phyloP scores from a whole-genome alignment of 345 rosid genomes.

The Salix viminalis region DNA sequence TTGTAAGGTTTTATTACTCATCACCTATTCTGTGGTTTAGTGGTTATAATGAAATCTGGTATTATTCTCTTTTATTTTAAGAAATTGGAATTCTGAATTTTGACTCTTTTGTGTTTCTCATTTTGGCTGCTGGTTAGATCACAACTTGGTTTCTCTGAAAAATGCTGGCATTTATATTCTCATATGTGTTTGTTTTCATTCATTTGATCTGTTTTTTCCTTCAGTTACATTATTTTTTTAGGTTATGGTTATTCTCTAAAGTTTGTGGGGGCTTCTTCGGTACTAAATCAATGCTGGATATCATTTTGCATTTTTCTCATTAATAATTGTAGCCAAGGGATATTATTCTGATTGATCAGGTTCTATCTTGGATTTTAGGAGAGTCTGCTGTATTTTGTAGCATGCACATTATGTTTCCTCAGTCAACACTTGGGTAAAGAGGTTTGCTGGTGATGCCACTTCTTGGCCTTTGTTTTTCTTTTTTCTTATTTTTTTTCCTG shows the following conservation, averaged over 20 bases:
- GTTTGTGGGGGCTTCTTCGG: neutral
- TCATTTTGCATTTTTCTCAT: neutral
- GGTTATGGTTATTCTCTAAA: neutral
- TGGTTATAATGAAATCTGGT: neutral
- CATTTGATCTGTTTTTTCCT: neutral
- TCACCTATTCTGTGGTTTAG: neutral
- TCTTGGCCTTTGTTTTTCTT: neutral
- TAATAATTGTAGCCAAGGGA: neutral
- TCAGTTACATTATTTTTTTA: neutral
- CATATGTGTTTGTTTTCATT: too few relatives aligned
- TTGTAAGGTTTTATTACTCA: neutral
- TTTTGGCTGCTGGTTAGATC: neutral
- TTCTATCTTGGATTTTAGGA: neutral
- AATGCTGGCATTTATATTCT: too few relatives aligned
- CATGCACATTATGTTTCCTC: neutral
- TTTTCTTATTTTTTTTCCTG: too few relatives aligned
- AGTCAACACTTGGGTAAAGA: neutral
- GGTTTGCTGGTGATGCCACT: neutral
- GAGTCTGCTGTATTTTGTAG: neutral
- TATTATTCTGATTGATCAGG: neutral
- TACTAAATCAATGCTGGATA: neutral
- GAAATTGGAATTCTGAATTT: neutral
- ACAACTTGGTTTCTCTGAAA: neutral
- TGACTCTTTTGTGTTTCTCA: neutral
- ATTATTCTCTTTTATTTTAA: neutral